These are phyloP conservation scores for Septoria petroselini DNA, from an alignment of 2,329 filamentous ascomycete genomes.

Conservation along the genomic window DNA sequence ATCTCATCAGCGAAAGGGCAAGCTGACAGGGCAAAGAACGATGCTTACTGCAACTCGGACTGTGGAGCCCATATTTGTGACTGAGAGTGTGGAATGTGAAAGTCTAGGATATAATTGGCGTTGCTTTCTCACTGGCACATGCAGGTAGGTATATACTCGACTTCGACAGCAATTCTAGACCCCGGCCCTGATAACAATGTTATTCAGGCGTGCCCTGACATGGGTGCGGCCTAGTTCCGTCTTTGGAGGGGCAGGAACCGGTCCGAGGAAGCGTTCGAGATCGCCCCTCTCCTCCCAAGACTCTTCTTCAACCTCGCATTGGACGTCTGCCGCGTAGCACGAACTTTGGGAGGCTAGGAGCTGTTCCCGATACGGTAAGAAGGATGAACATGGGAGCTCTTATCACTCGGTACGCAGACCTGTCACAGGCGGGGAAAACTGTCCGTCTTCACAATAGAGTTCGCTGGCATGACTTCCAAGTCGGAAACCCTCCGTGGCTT, in stretches of 20 bases:
- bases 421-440: neutral
- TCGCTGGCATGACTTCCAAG: constrained; percentile 3
- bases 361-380: constrained; percentile 2
- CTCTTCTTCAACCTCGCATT: constrained; percentile 7
- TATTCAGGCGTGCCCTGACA: constrained; percentile 1
- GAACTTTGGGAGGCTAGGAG: neutral
- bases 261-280: neutral
- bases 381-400: constrained; percentile 6
- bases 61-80: constrained; percentile 15
- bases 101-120: too few species aligned
- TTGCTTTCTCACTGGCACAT: too few species aligned
- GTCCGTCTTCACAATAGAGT: constrained; percentile 7
- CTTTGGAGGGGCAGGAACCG: constrained; percentile 1
- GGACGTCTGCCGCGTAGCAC: neutral
- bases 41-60: constrained; percentile 26
- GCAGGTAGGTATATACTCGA: neutral
- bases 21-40: too few species aligned
- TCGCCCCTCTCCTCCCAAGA: constrained; percentile 1
- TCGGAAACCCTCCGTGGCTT: constrained; percentile 9
- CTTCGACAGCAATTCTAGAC: neutral
- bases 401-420: too few species aligned
- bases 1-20: too few species aligned
- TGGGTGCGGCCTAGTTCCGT: constrained; percentile 6
- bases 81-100: neutral
- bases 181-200: neutral